phyloP scores from a whole-genome alignment of 139 green algal species.

The Micractinium sp. region DNA sequence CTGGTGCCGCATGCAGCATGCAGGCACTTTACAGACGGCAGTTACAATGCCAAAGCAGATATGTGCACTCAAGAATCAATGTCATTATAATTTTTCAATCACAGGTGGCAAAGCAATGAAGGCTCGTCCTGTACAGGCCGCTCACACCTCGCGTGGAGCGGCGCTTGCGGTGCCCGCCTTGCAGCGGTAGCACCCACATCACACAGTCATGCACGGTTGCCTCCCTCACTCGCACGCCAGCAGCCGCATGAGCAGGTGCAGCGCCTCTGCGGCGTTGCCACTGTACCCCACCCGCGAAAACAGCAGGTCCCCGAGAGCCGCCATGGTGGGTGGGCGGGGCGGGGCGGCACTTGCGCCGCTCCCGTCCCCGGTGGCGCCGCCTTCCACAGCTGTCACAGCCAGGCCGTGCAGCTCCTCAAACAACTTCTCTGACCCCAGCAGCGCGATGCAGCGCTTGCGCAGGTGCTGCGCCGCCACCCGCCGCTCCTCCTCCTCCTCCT shows the following conservation, averaged over 20 bases:
- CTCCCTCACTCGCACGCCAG: background rate
- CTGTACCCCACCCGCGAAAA: background rate
- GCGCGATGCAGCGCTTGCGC: conserved; percentile 3
- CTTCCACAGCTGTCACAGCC: background rate
- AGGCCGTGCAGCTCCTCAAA: conserved; percentile 13
- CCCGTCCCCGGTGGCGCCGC: background rate
- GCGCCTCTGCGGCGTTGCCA: conserved; percentile 7
- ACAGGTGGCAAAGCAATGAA: background rate
- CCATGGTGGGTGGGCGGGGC: background rate
- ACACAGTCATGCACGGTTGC: no score
- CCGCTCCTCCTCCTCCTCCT: background rate
- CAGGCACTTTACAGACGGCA: no score
- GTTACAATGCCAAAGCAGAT: no score
- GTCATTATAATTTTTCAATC: no score
- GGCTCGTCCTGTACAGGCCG: background rate
- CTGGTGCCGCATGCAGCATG: no score
- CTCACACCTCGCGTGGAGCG: no score
- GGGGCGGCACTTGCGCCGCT: background rate
- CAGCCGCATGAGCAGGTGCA: conserved; percentile 14
- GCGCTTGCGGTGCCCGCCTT: no score
- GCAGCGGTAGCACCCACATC: no score
- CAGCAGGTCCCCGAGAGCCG: background rate
- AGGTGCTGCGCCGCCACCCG: background rate
- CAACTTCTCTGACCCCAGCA: conserved; percentile 1
- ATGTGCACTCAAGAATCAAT: no score